These are phyloP conservation scores for Metarhizium sp. DNA, from an alignment of 2,329 filamentous ascomycete genomes.

Conservation along the genomic window DNA sequence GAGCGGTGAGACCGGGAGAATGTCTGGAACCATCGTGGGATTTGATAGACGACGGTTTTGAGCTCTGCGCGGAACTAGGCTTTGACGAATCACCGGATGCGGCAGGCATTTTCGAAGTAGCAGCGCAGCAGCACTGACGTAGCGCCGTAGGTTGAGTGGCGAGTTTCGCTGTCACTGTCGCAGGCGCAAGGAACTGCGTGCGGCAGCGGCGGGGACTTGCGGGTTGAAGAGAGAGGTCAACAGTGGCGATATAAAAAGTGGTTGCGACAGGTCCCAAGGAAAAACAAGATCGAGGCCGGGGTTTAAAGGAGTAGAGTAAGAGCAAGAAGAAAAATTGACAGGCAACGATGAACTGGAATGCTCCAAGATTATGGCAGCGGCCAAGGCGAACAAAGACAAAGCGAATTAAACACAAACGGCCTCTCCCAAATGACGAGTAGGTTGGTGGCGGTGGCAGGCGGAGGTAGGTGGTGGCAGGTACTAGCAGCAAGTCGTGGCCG, in stretches of 20 bases:
- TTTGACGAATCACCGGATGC: slow-evolving; percentile 4
- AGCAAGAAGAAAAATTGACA: background rate
- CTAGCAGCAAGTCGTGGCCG: background rate
- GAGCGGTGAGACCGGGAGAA: slow-evolving; percentile 30
- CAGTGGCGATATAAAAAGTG: background rate
- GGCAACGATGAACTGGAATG: background rate
- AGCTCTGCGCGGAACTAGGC: slow-evolving; percentile 6
- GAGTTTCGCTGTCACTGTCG: background rate
- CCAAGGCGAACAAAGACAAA: background rate
- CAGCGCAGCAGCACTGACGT: background rate
- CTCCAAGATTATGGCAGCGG: background rate
- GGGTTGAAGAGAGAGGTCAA: background rate
- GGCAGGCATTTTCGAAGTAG: slow-evolving; percentile 2
- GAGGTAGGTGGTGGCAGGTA: no score
- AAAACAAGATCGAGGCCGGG: no score
- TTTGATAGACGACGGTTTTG: slow-evolving; percentile 8
- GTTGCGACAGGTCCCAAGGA: no score
- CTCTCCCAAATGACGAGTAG: no score
- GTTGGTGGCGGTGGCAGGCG: background rate
- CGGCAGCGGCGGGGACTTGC: background rate
- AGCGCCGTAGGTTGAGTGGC: background rate
- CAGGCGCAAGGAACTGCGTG: background rate
- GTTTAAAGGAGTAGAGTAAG: background rate
- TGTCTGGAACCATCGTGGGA: slow-evolving; percentile 33
- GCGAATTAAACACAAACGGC: no score